Conservation (phyloP, 768 basidiomycete species). For the Calvatia gigantea region DNA sequence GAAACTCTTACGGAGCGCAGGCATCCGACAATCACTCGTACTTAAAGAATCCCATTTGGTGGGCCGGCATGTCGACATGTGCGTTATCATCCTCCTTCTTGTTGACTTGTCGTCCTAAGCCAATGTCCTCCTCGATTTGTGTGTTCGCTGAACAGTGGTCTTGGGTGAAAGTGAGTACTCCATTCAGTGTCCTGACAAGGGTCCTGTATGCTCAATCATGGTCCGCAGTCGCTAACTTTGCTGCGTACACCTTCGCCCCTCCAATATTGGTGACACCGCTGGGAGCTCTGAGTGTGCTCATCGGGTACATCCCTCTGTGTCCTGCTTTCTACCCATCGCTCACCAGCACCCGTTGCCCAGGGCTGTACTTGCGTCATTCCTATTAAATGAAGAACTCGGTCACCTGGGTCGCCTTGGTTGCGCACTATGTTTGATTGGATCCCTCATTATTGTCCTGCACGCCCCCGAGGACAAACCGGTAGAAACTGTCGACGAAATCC, state of each 20-base stretch:
- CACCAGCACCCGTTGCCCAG: conserved; percentile 36
- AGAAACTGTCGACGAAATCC: conserved; percentile 89
- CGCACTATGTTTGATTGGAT: conserved; percentile 79
- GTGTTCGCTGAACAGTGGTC: conserved; percentile 57
- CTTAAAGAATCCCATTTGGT: conserved; percentile 92
- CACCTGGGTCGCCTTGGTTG: conserved; percentile 89
- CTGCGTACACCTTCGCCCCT: conserved; percentile 96
- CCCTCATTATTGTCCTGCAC: conserved; percentile 92
- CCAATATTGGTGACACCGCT: conserved; percentile 97
- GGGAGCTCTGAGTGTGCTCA: conserved; percentile 94
- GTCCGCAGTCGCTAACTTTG: conserved; percentile 76
- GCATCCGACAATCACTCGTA: conserved; percentile 86
- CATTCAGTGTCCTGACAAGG: not conserved
- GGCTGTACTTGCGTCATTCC: conserved; percentile 89
- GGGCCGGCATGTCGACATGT: conserved; percentile 93
- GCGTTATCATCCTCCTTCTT: conserved; percentile 32
- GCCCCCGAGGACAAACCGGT: conserved; percentile 95
- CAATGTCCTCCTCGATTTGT: not conserved
- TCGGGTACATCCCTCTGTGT: conserved; percentile 64
- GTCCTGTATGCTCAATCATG: conserved; percentile 1
- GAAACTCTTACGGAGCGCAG: conserved; percentile 41
- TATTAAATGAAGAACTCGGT: conserved; percentile 91
- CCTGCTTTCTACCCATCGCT: not conserved
- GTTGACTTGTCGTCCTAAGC: not conserved
- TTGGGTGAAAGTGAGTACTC: conserved; percentile 80